Evolutionary conservation across 73 alveolate genomes (phyloP).

Genomic region (Tetrahymena thermophila): DNA sequence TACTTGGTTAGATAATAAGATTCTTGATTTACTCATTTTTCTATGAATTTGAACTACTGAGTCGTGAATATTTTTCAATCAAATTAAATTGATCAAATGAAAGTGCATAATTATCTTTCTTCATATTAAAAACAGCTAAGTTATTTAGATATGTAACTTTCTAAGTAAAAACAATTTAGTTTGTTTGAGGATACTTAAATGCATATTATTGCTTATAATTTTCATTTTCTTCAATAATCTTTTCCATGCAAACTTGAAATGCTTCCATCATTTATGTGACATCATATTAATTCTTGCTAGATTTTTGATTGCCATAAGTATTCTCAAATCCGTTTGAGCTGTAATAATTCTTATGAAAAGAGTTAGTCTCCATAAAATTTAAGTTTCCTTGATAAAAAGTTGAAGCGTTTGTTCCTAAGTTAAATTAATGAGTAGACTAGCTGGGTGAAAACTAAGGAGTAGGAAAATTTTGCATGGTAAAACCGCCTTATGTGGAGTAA

Average conservation of each 20-base stretch:
- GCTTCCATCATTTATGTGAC: background rate
- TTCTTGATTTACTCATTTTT: background rate
- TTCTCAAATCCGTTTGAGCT: background rate
- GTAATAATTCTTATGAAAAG: background rate
- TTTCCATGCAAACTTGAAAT: background rate
- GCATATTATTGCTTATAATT: background rate
- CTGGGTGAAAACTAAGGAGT: background rate
- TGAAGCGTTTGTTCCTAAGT: background rate
- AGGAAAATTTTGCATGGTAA: background rate
- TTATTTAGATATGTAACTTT: background rate
- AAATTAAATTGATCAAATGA: background rate
- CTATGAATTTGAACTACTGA: background rate
- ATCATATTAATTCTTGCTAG: background rate
- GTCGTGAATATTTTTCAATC: background rate
- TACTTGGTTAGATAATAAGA: background rate
- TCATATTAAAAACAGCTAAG: background rate
- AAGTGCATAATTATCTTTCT: background rate
- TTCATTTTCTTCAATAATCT: background rate
- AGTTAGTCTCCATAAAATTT: background rate
- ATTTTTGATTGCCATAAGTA: background rate
- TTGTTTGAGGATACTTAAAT: background rate
- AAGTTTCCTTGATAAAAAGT: background rate
- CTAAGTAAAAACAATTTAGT: background rate
- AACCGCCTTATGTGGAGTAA: background rate
- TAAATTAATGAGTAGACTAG: background rate